A percentile compares a stretch with the other conserved stretches of the same genome.
These are phyloP conservation scores for Boletus eberwhitei DNA, from an alignment of 768 basidiomycete species.

Conservation along the genomic window DNA sequence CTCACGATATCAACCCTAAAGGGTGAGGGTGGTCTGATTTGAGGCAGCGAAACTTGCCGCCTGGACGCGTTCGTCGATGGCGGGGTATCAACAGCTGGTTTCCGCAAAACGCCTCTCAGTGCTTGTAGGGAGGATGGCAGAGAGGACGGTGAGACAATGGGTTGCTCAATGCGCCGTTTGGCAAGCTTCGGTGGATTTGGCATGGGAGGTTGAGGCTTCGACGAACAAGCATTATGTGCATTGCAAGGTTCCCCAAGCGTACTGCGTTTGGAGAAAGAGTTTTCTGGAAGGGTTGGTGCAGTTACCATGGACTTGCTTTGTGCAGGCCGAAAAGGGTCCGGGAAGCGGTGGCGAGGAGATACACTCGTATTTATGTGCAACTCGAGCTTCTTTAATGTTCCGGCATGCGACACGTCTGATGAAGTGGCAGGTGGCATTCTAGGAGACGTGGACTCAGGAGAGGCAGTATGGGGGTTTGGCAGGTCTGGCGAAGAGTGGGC, in stretches of 20 bases:
- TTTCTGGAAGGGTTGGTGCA: neutral
- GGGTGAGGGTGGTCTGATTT: slow-evolving; percentile 25
- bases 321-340: neutral
- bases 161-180: slow-evolving; percentile 4
- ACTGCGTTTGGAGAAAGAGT: neutral
- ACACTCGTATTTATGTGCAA: slow-evolving; percentile 1
- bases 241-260: neutral
- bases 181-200: slow-evolving; percentile 2
- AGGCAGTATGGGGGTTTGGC: slow-evolving; percentile 23
- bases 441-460: neutral
- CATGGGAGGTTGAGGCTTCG: neutral
- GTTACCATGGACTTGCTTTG: neutral
- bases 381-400: neutral
- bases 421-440: neutral
- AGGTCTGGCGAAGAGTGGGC: slow-evolving; percentile 14
- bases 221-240: neutral
- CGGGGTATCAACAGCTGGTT: neutral
- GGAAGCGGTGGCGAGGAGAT: neutral
- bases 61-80: neutral
- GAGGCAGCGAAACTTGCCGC: slow-evolving; percentile 16
- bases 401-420: neutral
- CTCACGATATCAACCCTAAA: slow-evolving; percentile 28
- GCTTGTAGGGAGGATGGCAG: neutral
- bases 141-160: neutral
- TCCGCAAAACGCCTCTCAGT: slow-evolving; percentile 1